Base-by-base conservation (phyloP, 768 basidiomycete genomes). In the Hypholoma fasciculare region DNA sequence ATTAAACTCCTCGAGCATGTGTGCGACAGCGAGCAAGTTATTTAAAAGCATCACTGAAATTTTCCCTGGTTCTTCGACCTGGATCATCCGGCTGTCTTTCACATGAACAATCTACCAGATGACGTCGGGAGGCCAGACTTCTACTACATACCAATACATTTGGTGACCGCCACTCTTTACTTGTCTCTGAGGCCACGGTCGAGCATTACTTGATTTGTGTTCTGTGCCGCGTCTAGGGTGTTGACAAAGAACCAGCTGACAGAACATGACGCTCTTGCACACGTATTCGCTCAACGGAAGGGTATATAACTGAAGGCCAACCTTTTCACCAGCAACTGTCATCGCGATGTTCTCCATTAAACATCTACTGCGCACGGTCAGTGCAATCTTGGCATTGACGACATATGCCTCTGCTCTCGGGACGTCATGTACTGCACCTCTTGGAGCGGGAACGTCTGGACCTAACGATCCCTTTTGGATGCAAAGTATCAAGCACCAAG, bases 401-500 rank as follows among this genome's bases (percentile, higher is more conserved):
- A 42, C 56, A 27, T 37, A 59, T n/a, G 64, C 53, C 9, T 53
- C 61, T 47, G 64, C 57, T 16, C 59, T 65, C 14, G 64, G 64
- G 16, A 47, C 64, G 9, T 49, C 59, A 47, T 65, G 64, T 39
- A 54, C 61, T 5, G n/a, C 54, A 2, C 64, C 64, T 52, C 49
- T 65, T 1, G 64, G 76, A 37, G 63, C 70, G 27, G 86, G 86
- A 39, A 77, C 75, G n/a, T 85, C 89, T 17, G 74, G 74, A 3
- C 67, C 85, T n/a, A 70, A 67, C 17, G 86, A 85, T 52, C 80
- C 86, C 0, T 92, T 82, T 67, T 92, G 90, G 90, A 67, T 89
- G 64, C 72, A 91, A 69, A 82, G 62, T 49, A 90, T 92, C 65
- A 83, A 80, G 50, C 90, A 90, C 63, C 89, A 87, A 69, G 89